Evolutionary conservation across 192 early-diverging fungal species (phyloP), one percentile per base, ranked within the genome.

Genomic region (Gigaspora rosea): DNA sequence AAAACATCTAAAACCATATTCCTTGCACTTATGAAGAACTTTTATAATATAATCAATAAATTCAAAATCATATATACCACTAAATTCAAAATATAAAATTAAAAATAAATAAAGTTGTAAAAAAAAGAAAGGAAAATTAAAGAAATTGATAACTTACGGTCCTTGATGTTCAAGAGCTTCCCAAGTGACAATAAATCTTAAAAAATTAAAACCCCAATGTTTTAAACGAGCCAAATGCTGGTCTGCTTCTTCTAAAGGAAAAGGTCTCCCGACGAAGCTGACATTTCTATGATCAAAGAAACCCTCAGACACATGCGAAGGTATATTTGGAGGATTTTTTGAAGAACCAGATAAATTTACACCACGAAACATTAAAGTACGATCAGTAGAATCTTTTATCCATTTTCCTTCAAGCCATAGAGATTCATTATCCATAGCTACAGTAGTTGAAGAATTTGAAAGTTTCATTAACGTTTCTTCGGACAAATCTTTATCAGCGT

Each of bases 181-280:
- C 94, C 94, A 96, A 46, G 94, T 85, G 10, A 94, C 92, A 18
- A 94, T 63, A 5, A 95, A 74, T 22, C 94, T 82, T 10, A 93
- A 82, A 83, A 96, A 91, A 12, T 92, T 96, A 18, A 96, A 79
- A 0, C 94, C 94, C 94, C 94, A 96, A 2, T 84, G 72, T 59
- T 85, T 73, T 56, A 96, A 76, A 64, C 94, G 81, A 11, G 78
- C 77, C 77, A 96, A 95, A 80, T 96, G 93, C 66, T 91, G 83
- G 58, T 89, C 85, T 0, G 92, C 94, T 48, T 93, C 88, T 9
- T 87, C 83, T 27, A 93, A 78, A 2, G 92, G 89, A 78, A 96
- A 93, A 5, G 94, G 94, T 10, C 94, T 71, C 3, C 90, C 90
- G 41, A 95, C 78, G 82, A 95, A 96, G 41, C 89, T 88, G 0